These are phyloP conservation scores for Globisporangium carolinianum DNA, from an alignment of 352 stramenopile genomes.

Conservation along the genomic window DNA sequence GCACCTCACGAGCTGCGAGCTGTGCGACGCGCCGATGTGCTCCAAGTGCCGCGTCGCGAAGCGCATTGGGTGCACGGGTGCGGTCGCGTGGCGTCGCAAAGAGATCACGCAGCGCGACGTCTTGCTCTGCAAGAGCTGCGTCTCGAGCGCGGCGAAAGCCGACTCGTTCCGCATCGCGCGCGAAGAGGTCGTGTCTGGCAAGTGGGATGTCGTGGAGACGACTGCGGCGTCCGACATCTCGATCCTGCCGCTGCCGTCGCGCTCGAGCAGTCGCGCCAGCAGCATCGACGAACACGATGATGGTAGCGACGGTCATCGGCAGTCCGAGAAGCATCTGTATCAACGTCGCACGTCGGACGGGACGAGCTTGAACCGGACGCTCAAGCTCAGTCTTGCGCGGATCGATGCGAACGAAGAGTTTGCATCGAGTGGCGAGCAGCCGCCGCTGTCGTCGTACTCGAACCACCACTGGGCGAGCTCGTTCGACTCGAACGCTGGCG, in stretches of 20 bases:
- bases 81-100: constrained; percentile 3
- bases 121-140: constrained; percentile 10
- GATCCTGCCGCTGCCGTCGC: constrained; percentile 9
- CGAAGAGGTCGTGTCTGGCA: constrained; percentile 11
- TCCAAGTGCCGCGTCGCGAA: constrained; percentile 10
- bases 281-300: constrained; percentile 3
- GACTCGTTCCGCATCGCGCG: constrained; percentile 10
- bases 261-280: constrained; percentile 5
- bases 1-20: constrained; percentile 6
- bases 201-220: constrained; percentile 6
- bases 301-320: neutral
- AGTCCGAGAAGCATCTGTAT: neutral
- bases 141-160: constrained; percentile 1
- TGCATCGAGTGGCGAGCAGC: neutral
- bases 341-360: neutral
- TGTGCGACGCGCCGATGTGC: constrained; percentile 8
- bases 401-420: constrained; percentile 9
- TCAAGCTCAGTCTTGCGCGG: constrained; percentile 11
- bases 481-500: constrained; percentile 5
- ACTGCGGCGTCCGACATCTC: constrained; percentile 2
- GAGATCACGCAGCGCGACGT: constrained; percentile 7
- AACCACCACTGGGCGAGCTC: constrained; percentile 6
- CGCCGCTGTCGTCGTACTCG: neutral
- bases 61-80: constrained; percentile 8
- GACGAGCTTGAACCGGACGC: constrained; percentile 6